Conservation (phyloP, 2,329 filamentous ascomycete species). For the Neocucurbitaria cava region DNA sequence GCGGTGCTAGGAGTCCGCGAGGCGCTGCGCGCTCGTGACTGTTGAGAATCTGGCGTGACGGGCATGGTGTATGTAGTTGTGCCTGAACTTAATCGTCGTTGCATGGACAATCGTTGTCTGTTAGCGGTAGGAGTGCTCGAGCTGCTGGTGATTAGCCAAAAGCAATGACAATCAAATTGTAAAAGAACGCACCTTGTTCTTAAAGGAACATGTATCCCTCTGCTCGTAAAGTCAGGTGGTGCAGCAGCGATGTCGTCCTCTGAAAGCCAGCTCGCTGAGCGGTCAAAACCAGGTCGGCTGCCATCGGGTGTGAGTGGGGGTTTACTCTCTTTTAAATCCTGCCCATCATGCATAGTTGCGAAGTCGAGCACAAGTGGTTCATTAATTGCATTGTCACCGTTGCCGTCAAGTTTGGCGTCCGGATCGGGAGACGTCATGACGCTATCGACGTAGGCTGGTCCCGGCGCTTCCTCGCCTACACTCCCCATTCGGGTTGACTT, state of each 20-base stretch:
- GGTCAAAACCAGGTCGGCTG: conserved; percentile 14
- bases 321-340: conserved; percentile 26
- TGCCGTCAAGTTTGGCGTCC: conserved; percentile 18
- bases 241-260: conserved; percentile 40
- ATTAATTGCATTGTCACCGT: conserved; percentile 27
- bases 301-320: conserved; percentile 24
- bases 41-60: conserved; percentile 22
- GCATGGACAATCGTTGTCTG: conserved; percentile 24
- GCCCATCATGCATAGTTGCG: conserved; percentile 32
- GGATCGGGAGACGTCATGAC: conserved; percentile 29
- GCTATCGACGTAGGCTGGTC: conserved; percentile 36
- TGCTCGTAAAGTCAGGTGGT: conserved; percentile 44
- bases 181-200: conserved; percentile 41
- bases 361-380: conserved; percentile 43
- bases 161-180: background rate
- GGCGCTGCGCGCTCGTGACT: conserved; percentile 15
- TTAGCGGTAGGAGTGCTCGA: conserved; percentile 30
- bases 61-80: conserved; percentile 20
- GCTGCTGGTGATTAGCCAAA: conserved; percentile 23
- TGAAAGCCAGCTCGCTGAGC: conserved; percentile 28
- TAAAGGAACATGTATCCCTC: conserved; percentile 47
- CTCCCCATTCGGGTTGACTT: conserved; percentile 35
- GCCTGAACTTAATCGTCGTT: conserved; percentile 26
- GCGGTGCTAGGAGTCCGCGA: conserved; percentile 19
- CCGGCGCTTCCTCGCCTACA: conserved; percentile 20